Evolutionary conservation across 1,139 yeast species (phyloP), one percentile per base, ranked within the genome.

Genomic region (Meyerozyma athensensis): DNA sequence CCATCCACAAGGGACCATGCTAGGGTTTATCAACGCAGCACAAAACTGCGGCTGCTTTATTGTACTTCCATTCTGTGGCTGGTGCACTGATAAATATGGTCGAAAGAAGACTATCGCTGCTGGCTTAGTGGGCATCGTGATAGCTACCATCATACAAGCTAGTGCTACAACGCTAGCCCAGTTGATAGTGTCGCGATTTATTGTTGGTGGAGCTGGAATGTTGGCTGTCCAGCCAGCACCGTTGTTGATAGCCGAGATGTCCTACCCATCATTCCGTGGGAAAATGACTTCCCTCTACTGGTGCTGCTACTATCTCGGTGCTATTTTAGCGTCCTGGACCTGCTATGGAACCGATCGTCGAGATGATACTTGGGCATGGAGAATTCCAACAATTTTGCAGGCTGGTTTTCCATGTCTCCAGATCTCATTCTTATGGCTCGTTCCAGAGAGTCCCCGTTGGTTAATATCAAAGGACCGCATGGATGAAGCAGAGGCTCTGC

Each of bases 11-110:
- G 32, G 32, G 4, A 28, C 32, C 8, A 28, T 28, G 20, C 13
- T 28, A 9, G 32, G 32, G 3, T 28, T 28, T 16, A 8, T 28
- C 32, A 28, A 28, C 12, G 32, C 32, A 4, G 32, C 32, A 3
- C 32, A 28, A 13, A 28, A 28, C 12, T 28, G 32, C 12, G 32
- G 32, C 12, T 18, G 51, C 39, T 24, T 53, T 17, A 24, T 46
- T 46, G 33, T 53, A 18, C 55, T 64, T 26, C 56, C 71, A 14
- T 53, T 54, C 39, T 58, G 60, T 10, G 47, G 62, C 7, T 42
- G 48, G 38, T 46, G 68, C 34, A 58, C 72, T 44, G 83, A 77
- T 43, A 53, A 46, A 17, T 53, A 50, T 33, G 83, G 83, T 38
- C 66, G 83, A 59, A 67, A 63, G 46, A 53, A 58, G 31, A 55